phyloP scores from a whole-genome alignment of 805 yeast species.

The Candida caryicola region DNA sequence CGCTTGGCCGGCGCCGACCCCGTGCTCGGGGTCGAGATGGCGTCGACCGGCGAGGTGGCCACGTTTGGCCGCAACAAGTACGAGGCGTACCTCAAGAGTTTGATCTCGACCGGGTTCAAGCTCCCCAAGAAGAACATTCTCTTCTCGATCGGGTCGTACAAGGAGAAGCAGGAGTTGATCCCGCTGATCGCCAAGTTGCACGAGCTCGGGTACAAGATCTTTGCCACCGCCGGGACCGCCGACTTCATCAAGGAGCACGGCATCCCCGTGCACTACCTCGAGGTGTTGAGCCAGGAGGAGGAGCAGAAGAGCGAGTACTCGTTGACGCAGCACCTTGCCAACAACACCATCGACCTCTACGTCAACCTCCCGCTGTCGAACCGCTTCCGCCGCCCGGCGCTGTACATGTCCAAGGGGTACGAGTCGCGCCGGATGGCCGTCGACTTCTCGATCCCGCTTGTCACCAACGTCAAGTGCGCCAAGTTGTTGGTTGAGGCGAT shows the following conservation, averaged over 20 bases:
- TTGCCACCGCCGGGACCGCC: constrained; percentile 99
- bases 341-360: constrained; percentile 92
- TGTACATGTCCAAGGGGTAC: constrained; percentile 96
- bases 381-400: constrained; percentile 98
- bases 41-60: constrained; percentile 98
- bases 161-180: constrained; percentile 89
- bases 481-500: constrained; percentile 94
- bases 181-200: constrained; percentile 80
- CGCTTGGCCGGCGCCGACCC: constrained; percentile 98
- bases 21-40: constrained; percentile 97
- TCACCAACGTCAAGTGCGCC: constrained; percentile 96
- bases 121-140: constrained; percentile 93
- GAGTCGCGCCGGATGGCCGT: constrained; percentile 99
- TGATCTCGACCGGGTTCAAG: constrained; percentile 92
- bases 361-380: constrained; percentile 95
- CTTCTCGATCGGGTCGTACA: constrained; percentile 92
- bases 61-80: constrained; percentile 93
- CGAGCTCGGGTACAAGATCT: constrained; percentile 83
- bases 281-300: constrained; percentile 70
- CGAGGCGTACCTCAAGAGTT: constrained; percentile 94
- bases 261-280: constrained; percentile 91
- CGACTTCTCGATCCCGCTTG: constrained; percentile 95
- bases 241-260: constrained; percentile 95
- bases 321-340: constrained; percentile 92
- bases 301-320: constrained; percentile 92